phyloP scores from a whole-genome alignment of 768 basidiomycete genomes.

The Piloderma croceum region DNA sequence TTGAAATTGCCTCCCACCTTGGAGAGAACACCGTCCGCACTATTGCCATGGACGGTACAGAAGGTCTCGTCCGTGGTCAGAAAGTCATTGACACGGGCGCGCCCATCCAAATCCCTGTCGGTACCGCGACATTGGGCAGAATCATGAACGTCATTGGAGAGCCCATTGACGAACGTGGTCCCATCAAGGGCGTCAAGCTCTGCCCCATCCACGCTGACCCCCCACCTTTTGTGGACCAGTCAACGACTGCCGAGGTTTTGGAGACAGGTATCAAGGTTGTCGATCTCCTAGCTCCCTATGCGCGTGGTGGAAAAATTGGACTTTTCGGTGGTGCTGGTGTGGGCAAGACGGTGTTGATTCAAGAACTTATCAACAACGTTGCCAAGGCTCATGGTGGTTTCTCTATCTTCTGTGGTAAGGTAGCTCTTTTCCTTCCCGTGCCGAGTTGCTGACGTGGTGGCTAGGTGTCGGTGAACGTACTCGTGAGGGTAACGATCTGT shows the following conservation, averaged over 20 bases:
- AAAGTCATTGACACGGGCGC: slow-evolving; percentile 95
- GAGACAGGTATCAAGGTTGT: slow-evolving; percentile 99
- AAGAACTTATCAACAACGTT: slow-evolving; percentile 99
- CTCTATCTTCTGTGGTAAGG: slow-evolving; percentile 96
- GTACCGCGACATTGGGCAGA: slow-evolving; percentile 88
- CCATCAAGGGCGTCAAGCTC: slow-evolving; percentile 92
- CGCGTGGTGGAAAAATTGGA: slow-evolving; percentile 99
- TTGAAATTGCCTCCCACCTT: slow-evolving; percentile 97
- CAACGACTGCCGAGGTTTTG: slow-evolving; percentile 96
- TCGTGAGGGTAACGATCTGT: slow-evolving; percentile 99
- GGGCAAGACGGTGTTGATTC: slow-evolving; percentile 99
- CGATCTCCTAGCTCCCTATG: slow-evolving; percentile 98
- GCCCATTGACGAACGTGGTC: slow-evolving; percentile 99
- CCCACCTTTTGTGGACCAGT: slow-evolving; percentile 96
- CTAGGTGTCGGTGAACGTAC: slow-evolving; percentile 99
- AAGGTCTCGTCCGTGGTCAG: slow-evolving; percentile 98
- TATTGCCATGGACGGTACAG: slow-evolving; percentile 99
- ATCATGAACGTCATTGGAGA: slow-evolving; percentile 99
- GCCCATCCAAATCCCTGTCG: slow-evolving; percentile 96
- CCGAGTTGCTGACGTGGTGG: slow-evolving; percentile 9
- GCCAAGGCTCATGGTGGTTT: slow-evolving; percentile 99
- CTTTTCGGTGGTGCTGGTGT: slow-evolving; percentile 99
- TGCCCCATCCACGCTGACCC: slow-evolving; percentile 96
- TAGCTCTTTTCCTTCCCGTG: slow-evolving; percentile 6
- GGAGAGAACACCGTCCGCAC: slow-evolving; percentile 99